Percentiles rank a stretch among this genome's conserved stretches.
phyloP scores from a whole-genome alignment of 225 moss, liverwort and hornwort genomes.

The Thuidium tamariscinum region DNA sequence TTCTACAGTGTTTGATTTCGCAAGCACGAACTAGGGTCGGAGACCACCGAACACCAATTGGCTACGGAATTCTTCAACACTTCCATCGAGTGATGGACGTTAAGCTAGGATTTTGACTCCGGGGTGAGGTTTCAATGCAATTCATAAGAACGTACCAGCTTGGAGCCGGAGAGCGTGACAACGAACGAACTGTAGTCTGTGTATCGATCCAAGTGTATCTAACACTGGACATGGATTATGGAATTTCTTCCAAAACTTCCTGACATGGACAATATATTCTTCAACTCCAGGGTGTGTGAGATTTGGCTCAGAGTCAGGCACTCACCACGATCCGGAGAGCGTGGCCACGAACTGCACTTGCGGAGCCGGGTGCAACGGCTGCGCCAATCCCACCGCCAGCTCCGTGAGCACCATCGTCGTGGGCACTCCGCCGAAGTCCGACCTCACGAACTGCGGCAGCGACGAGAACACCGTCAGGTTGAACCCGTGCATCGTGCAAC shows the following conservation, averaged over 20 bases:
- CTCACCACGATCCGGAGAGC: conserved; percentile 59
- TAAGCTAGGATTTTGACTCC: background rate
- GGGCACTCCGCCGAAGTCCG: conserved; percentile 41
- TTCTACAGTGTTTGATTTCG: background rate
- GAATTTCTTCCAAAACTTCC: too few species aligned
- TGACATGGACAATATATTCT: too few species aligned
- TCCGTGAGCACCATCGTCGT: conserved; percentile 36
- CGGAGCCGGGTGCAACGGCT: conserved; percentile 63
- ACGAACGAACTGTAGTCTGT: too few species aligned
- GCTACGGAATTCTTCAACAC: background rate
- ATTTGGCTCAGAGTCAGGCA: background rate
- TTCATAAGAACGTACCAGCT: too few species aligned
- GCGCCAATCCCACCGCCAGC: conserved; percentile 48
- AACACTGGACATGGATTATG: too few species aligned
- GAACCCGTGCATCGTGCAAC: conserved; percentile 62
- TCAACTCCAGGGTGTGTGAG: too few species aligned
- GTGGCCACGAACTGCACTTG: conserved; percentile 67
- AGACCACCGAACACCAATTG: background rate
- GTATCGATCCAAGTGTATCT: too few species aligned
- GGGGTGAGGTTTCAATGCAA: too few species aligned
- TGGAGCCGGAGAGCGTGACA: too few species aligned
- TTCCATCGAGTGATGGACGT: background rate
- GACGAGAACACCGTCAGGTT: conserved; percentile 30
- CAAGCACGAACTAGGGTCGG: background rate
- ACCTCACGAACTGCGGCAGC: conserved; percentile 41